phyloP scores from a whole-genome alignment of 73 alveolate species.

The Paramecium pentaurelia region DNA sequence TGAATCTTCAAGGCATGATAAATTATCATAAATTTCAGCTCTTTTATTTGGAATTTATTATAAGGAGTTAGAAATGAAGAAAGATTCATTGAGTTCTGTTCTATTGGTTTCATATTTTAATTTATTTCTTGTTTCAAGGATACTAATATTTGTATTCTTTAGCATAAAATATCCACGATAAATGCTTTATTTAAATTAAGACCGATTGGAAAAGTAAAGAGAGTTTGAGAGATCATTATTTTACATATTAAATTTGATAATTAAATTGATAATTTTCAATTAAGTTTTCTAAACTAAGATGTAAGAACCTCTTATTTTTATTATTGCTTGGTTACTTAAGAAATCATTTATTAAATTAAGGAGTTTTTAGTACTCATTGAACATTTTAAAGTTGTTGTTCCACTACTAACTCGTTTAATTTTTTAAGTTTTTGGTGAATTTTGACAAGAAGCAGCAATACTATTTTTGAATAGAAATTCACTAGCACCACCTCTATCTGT shows the following conservation, averaged over 20 bases:
- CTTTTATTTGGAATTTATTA: background rate
- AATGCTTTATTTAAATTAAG: background rate
- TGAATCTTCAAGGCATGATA: background rate
- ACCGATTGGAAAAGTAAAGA: background rate
- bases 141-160: background rate
- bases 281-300: background rate
- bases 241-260: background rate
- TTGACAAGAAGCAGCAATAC: background rate
- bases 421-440: background rate
- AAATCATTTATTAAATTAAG: background rate
- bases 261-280: background rate
- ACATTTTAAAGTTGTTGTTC: background rate
- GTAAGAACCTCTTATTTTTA: background rate
- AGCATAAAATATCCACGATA: constrained; percentile 21
- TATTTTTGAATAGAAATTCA: constrained; percentile 7
- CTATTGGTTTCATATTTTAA: background rate
- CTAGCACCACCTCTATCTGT: background rate
- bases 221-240: background rate
- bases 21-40: background rate
- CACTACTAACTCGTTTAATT: background rate
- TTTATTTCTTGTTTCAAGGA: background rate
- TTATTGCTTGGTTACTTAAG: background rate
- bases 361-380: background rate
- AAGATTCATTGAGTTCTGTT: background rate
- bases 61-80: background rate